Evolutionary conservation across 768 basidiomycete species (phyloP).

Genomic region (Tylopilus sp.): DNA sequence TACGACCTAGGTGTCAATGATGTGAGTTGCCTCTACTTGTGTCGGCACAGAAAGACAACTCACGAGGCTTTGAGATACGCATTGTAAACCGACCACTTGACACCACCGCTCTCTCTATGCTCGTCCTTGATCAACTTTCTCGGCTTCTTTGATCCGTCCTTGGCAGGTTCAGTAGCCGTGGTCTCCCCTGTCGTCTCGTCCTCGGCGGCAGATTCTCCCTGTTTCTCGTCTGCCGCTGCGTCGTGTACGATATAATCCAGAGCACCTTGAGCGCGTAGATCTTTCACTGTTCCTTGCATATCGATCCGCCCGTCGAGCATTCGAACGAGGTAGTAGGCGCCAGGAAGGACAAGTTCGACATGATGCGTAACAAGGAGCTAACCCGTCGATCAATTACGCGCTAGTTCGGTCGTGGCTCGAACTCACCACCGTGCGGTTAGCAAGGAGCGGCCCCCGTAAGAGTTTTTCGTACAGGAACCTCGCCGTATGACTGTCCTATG

Average conservation of each 20-base stretch:
- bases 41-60: slow-evolving; percentile 2
- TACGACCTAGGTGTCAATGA: slow-evolving; percentile 21
- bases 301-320: slow-evolving; percentile 83
- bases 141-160: slow-evolving; percentile 49
- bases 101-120: slow-evolving; percentile 73
- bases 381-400: neutral
- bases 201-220: slow-evolving; percentile 36
- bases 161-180: neutral
- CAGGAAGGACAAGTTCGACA: slow-evolving; percentile 76
- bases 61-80: slow-evolving; percentile 71
- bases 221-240: slow-evolving; percentile 44
- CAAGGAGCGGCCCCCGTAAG: slow-evolving; percentile 61
- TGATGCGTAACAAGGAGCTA: slow-evolving; percentile 80
- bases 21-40: neutral
- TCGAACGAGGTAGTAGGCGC: slow-evolving; percentile 67
- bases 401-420: neutral
- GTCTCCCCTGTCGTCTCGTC: slow-evolving; percentile 12
- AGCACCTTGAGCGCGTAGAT: slow-evolving; percentile 57
- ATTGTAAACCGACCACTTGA: slow-evolving; percentile 72
- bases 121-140: slow-evolving; percentile 79
- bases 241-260: slow-evolving; percentile 60
- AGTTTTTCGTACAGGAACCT: slow-evolving; percentile 61
- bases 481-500: slow-evolving; percentile 66
- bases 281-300: slow-evolving; percentile 63
- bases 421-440: slow-evolving; percentile 63